A percentile compares a stretch with the other conserved stretches of the same genome.
Evolutionary conservation across 108 stramenopile species (phyloP).

Genomic region (Poteriospumella lacustris): DNA sequence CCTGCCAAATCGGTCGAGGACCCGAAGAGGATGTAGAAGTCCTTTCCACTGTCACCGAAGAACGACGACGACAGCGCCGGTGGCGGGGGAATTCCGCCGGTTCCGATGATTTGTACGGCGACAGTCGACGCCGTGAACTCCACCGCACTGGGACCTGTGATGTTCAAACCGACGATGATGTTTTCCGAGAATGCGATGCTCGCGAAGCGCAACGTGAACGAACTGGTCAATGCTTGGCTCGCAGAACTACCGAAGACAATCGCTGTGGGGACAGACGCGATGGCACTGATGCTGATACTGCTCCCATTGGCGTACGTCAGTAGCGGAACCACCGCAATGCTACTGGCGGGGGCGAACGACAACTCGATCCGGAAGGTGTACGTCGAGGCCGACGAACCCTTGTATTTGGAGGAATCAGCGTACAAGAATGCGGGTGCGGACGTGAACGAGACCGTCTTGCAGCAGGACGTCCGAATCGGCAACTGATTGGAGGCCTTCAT

Average conservation of each 20-base stretch:
- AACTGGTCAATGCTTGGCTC: background rate
- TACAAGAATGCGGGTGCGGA: background rate
- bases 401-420: background rate
- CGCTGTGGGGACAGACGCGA: background rate
- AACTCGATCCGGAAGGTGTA: background rate
- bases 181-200: background rate
- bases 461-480: background rate
- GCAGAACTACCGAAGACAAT: background rate
- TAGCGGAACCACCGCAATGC: background rate
- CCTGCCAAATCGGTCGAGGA: constrained; percentile 1
- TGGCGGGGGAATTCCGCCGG: background rate
- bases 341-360: background rate
- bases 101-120: background rate
- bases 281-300: background rate
- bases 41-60: background rate
- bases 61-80: background rate
- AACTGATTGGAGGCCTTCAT: background rate
- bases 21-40: background rate
- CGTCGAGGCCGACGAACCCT: background rate
- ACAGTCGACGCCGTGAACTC: background rate
- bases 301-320: background rate
- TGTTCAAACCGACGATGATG: background rate
- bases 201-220: background rate
- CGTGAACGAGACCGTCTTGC: background rate
- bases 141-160: background rate